These are phyloP conservation scores for Yamadazyma buinensis DNA, from an alignment of 1,139 yeast species.

Conservation along the genomic window DNA sequence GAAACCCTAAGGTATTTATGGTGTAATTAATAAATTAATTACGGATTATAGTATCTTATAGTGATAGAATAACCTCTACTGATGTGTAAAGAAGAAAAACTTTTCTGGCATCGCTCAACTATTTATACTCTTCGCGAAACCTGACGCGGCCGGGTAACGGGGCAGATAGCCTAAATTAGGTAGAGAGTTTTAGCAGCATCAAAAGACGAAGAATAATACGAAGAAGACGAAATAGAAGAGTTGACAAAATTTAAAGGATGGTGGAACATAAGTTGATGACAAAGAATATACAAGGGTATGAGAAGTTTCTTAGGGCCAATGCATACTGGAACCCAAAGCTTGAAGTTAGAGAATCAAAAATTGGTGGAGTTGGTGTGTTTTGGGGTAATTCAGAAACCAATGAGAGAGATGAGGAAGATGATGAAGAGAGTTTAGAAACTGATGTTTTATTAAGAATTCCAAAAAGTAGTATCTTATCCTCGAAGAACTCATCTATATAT, in stretches of 20 bases:
- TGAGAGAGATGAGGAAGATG: conserved; percentile 5
- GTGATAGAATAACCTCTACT: conserved; percentile 75
- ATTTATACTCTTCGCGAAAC: conserved; percentile 4
- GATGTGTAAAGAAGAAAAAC: conserved; percentile 35
- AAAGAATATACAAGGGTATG: conserved; percentile 2
- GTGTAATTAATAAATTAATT: conserved; percentile 16
- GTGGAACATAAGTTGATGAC: conserved; percentile 1
- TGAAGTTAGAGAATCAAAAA: conserved; percentile 42
- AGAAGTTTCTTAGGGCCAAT: conserved; percentile 47
- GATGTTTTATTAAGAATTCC: conserved; percentile 42
- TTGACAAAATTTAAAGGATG: not conserved
- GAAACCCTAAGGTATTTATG: conserved; percentile 52
- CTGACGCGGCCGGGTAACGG: conserved; percentile 17
- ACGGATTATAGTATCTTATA: conserved; percentile 41
- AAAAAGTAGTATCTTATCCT: conserved; percentile 51
- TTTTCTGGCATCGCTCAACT: conserved; percentile 3
- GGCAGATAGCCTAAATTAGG: too few species aligned
- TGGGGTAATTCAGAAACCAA: conserved; percentile 24
- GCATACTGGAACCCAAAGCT: conserved; percentile 48
- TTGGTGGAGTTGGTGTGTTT: conserved; percentile 78
- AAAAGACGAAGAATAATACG: too few species aligned
- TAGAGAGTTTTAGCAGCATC: too few species aligned
- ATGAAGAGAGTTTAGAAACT: conserved; percentile 22
- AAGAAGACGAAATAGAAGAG: conserved; percentile 1
- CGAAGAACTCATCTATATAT: conserved; percentile 61